Percentiles rank a stretch among this genome's conserved stretches.
Conservation (phyloP, 2,329 filamentous ascomycete species). For the Fusarium coicis region DNA sequence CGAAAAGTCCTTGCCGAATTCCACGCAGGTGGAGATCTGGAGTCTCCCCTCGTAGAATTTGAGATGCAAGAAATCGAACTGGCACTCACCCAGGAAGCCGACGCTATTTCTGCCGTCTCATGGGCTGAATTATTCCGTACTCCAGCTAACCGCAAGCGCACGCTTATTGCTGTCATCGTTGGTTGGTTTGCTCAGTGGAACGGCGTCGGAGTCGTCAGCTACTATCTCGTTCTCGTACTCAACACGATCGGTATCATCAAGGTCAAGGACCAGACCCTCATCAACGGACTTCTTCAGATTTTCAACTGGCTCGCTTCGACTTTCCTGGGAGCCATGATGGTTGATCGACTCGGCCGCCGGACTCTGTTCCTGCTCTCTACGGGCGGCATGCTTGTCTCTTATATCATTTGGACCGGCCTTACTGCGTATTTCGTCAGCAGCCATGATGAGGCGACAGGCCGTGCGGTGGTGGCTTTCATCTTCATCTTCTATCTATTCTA, state of each 20-base stretch:
- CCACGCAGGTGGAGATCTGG: slow-evolving; percentile 54
- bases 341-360: slow-evolving; percentile 53
- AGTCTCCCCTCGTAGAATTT: slow-evolving; percentile 53
- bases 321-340: slow-evolving; percentile 51
- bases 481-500: slow-evolving; percentile 55
- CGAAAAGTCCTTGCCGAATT: slow-evolving; percentile 51
- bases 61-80: slow-evolving; percentile 55
- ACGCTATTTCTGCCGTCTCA: slow-evolving; percentile 48
- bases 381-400: slow-evolving; percentile 49
- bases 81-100: slow-evolving; percentile 47
- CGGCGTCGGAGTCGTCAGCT: slow-evolving; percentile 34
- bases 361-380: slow-evolving; percentile 53
- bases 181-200: slow-evolving; percentile 35
- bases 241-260: slow-evolving; percentile 52
- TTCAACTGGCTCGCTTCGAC: slow-evolving; percentile 52
- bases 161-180: slow-evolving; percentile 32
- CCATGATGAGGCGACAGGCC: slow-evolving; percentile 33
- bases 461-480: slow-evolving; percentile 50
- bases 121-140: slow-evolving; percentile 53
- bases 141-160: slow-evolving; percentile 45
- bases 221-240: slow-evolving; percentile 53
- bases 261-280: slow-evolving; percentile 48
- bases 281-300: slow-evolving; percentile 48
- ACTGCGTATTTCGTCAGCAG: slow-evolving; percentile 27
- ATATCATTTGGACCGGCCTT: slow-evolving; percentile 49